phyloP scores from a whole-genome alignment of 148 eudicot species.

The Camellia japonica region DNA sequence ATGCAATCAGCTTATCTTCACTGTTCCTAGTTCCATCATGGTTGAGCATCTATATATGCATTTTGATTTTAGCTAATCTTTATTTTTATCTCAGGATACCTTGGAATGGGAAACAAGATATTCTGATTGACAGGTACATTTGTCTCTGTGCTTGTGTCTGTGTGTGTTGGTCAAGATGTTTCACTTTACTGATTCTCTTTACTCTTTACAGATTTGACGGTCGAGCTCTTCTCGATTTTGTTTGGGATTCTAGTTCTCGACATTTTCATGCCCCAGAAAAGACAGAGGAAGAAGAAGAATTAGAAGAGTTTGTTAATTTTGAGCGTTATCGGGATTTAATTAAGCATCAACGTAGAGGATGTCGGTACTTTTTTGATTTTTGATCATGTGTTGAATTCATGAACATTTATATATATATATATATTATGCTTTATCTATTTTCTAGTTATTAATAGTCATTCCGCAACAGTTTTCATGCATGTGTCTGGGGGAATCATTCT shows the following conservation, averaged over 20 bases:
- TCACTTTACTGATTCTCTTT: slow-evolving; percentile 8
- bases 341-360: slow-evolving; percentile 99
- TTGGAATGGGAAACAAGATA: slow-evolving; percentile 95
- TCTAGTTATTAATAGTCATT: slow-evolving; percentile 16
- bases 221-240: slow-evolving; percentile 96
- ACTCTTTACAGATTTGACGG: slow-evolving; percentile 83
- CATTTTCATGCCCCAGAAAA: slow-evolving; percentile 64
- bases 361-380: slow-evolving; percentile 95
- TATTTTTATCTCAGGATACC: slow-evolving; percentile 67
- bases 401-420: slow-evolving; percentile 10
- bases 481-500: slow-evolving; percentile 10
- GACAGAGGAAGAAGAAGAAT: slow-evolving; percentile 91
- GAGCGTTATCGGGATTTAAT: slow-evolving; percentile 99
- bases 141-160: not conserved
- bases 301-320: slow-evolving; percentile 99
- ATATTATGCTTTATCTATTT: not conserved
- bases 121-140: slow-evolving; percentile 86
- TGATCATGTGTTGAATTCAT: slow-evolving; percentile 38
- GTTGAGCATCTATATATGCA: not conserved
- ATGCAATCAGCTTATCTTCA: slow-evolving; percentile 5
- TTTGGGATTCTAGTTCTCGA: slow-evolving; percentile 79
- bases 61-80: slow-evolving; percentile 16
- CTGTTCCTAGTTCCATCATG: not conserved
- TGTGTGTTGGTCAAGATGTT: not conserved
- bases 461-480: slow-evolving; percentile 19